These are phyloP conservation scores for Trichoderma oligosporum DNA, from an alignment of 2,329 filamentous ascomycete species.

Conservation along the genomic window DNA sequence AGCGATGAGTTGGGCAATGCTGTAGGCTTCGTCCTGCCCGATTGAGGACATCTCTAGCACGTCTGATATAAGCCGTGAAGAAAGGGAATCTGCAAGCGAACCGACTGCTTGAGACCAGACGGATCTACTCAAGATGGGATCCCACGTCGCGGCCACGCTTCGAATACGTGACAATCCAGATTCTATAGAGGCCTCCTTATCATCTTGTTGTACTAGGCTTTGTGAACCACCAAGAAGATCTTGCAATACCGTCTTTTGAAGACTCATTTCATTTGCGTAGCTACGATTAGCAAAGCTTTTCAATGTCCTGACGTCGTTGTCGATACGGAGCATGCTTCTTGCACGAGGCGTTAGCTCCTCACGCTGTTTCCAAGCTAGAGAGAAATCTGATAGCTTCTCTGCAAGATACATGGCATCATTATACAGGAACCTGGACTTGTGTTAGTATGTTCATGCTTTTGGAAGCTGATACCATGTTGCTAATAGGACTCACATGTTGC, in stretches of 20 bases:
- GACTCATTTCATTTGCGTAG: slow-evolving; percentile 57
- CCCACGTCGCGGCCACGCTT: slow-evolving; percentile 54
- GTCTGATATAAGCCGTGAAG: slow-evolving; percentile 57
- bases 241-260: slow-evolving; percentile 58
- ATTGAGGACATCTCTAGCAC: slow-evolving; percentile 60
- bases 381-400: slow-evolving; percentile 51
- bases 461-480: background rate
- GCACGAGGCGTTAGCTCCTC: slow-evolving; percentile 50
- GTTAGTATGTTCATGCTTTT: too few species aligned
- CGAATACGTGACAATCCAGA: slow-evolving; percentile 51
- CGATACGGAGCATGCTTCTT: slow-evolving; percentile 53
- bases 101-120: slow-evolving; percentile 62
- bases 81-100: slow-evolving; percentile 55
- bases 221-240: slow-evolving; percentile 60
- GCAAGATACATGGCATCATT: slow-evolving; percentile 64
- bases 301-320: slow-evolving; percentile 57
- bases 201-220: slow-evolving; percentile 56
- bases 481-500: slow-evolving; percentile 60
- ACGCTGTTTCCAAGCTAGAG: slow-evolving; percentile 50
- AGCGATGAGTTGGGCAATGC: slow-evolving; percentile 56
- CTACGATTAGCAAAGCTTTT: slow-evolving; percentile 59
- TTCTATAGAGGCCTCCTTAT: slow-evolving; percentile 51
- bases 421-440: slow-evolving; percentile 54
- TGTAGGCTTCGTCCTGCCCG: slow-evolving; percentile 61
- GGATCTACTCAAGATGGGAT: slow-evolving; percentile 54